Evolutionary conservation across 1,139 yeast genomes (phyloP).

Genomic region (Candida sanyaensis): DNA sequence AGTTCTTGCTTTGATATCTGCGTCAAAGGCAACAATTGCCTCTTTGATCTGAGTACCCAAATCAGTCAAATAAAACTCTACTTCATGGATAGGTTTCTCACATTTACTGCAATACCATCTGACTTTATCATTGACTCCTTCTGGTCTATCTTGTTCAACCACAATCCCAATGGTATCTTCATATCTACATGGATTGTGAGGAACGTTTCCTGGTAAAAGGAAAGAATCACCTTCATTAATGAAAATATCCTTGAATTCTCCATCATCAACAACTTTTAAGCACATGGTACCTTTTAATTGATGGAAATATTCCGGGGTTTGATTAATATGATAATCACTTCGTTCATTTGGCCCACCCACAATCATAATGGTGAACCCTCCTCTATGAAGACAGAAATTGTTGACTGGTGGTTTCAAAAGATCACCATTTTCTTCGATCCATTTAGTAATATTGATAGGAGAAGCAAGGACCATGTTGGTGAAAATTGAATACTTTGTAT

Average conservation of each 20-base stretch:
- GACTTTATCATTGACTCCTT: conserved; percentile 62
- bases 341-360: conserved; percentile 96
- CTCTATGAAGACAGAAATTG: conserved; percentile 85
- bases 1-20: conserved; percentile 61
- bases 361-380: conserved; percentile 91
- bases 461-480: conserved; percentile 50
- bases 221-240: conserved; percentile 89
- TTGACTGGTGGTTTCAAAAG: conserved; percentile 89
- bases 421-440: conserved; percentile 78
- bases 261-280: conserved; percentile 78
- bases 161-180: conserved; percentile 87
- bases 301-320: conserved; percentile 92
- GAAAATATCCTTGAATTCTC: conserved; percentile 69
- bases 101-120: conserved; percentile 89
- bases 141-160: conserved; percentile 91
- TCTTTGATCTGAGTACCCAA: conserved; percentile 89
- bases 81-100: conserved; percentile 63
- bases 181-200: conserved; percentile 89
- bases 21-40: conserved; percentile 74
- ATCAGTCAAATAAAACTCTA: conserved; percentile 73
- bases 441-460: conserved; percentile 76
- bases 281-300: conserved; percentile 87
- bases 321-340: conserved; percentile 90
- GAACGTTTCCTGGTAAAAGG: conserved; percentile 78
- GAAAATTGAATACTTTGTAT: background rate